Conservation (phyloP, 148 eudicot species). For the Nepenthes mirabilis region DNA sequence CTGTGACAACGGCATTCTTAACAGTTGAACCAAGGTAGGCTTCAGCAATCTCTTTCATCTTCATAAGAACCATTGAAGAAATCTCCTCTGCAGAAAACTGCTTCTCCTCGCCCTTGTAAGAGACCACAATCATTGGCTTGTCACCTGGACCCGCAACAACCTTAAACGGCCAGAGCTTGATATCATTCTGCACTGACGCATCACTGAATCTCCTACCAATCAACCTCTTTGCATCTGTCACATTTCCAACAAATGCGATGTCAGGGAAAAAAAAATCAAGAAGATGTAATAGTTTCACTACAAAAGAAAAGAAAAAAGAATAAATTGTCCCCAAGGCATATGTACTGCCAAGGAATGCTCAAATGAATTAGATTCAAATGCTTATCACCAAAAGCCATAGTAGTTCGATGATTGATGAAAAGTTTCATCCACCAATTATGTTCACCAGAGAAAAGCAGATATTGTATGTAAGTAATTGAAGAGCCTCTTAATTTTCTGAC, state of each 20-base stretch:
- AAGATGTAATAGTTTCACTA: too few relatives aligned
- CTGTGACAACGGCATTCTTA: background rate
- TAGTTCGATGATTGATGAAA: too few relatives aligned
- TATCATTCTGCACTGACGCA: background rate
- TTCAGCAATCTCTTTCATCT: background rate
- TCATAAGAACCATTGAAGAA: slow-evolving; percentile 1
- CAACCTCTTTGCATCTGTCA: slow-evolving; percentile 1
- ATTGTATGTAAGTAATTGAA: too few relatives aligned
- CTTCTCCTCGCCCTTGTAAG: slow-evolving; percentile 1
- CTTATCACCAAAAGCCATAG: too few relatives aligned
- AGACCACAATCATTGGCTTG: background rate
- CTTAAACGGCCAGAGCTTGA: background rate
- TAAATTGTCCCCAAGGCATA: too few relatives aligned
- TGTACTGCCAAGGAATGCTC: too few relatives aligned
- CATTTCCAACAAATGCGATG: background rate
- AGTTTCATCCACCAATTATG: too few relatives aligned
- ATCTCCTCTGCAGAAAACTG: slow-evolving; percentile 2
- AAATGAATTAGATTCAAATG: too few relatives aligned
- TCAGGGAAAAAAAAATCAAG: background rate
- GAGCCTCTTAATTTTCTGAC: too few relatives aligned
- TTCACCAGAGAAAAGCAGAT: too few relatives aligned
- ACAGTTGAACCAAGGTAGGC: background rate
- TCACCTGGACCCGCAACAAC: background rate
- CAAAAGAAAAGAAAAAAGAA: too few relatives aligned
- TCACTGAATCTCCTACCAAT: background rate